A percentile compares a stretch with the other conserved stretches of the same genome.
Evolutionary conservation across 2,329 filamentous ascomycete species (phyloP).

Genomic region (Ampelomyces quisqualis): DNA sequence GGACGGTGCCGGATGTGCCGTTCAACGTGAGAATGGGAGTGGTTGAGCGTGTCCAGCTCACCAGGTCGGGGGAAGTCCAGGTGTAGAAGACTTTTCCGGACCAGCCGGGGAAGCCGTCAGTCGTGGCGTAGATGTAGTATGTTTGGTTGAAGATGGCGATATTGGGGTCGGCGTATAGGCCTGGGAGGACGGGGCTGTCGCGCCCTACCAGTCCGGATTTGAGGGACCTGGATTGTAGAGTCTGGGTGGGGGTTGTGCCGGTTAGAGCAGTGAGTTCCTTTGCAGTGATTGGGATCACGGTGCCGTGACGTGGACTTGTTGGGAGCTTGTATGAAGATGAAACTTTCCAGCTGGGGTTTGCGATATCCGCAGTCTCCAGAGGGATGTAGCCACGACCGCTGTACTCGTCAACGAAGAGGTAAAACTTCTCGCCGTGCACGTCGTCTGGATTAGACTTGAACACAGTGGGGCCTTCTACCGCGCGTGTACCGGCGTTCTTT

Average conservation of each 20-base stretch:
- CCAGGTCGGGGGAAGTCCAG: constrained; percentile 31
- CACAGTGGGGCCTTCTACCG: constrained; percentile 55
- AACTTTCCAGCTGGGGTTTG: constrained; percentile 53
- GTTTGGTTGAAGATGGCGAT: constrained; percentile 26
- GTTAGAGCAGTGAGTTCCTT: constrained; percentile 46
- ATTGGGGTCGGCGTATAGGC: constrained; percentile 32
- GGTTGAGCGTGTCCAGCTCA: constrained; percentile 24
- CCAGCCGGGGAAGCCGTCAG: constrained; percentile 30
- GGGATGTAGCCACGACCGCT: constrained; percentile 55
- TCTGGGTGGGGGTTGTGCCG: constrained; percentile 4
- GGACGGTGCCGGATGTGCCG: constrained; percentile 30
- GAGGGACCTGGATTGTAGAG: neutral
- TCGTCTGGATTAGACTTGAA: constrained; percentile 56
- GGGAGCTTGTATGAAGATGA: constrained; percentile 52
- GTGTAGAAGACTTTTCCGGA: constrained; percentile 30
- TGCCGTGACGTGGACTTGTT: constrained; percentile 55
- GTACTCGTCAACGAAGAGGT: constrained; percentile 59
- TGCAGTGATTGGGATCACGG: constrained; percentile 55
- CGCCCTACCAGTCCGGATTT: neutral
- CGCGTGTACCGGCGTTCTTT: constrained; percentile 50
- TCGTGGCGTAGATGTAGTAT: constrained; percentile 35
- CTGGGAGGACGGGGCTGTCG: constrained; percentile 25
- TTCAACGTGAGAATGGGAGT: constrained; percentile 31
- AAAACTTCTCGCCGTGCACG: constrained; percentile 55
- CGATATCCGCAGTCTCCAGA: constrained; percentile 53